A percentile compares a stretch with the other conserved stretches of the same genome.
phyloP scores from a whole-genome alignment of 306 rosid species.

The Leucaena leucocephala region DNA sequence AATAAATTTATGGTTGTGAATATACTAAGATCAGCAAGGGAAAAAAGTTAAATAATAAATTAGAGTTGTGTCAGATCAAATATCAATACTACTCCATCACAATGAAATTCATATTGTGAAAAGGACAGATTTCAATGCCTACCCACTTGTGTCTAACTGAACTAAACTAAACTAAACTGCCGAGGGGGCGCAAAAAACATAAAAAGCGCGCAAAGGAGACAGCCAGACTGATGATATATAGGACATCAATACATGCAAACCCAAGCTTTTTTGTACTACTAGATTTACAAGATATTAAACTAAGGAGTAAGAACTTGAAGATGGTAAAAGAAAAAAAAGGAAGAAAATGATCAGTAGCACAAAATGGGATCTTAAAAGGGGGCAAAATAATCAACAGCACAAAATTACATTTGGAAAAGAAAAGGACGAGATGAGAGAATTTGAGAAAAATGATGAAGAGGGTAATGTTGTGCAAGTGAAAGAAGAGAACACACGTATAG shows the following conservation, averaged over 20 bases:
- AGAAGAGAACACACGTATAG: no score
- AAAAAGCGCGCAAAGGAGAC: neutral
- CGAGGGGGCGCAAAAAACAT: neutral
- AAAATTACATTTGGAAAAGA: no score
- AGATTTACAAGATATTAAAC: no score
- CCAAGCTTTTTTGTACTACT: no score
- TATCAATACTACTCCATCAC: conserved; percentile 6
- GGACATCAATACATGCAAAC: neutral
- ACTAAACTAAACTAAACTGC: conserved; percentile 6
- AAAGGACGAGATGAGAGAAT: no score
- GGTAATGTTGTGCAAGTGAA: no score
- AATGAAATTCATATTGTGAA: neutral
- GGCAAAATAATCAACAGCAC: no score
- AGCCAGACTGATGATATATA: neutral
- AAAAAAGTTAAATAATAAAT: neutral
- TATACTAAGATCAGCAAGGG: conserved; percentile 4
- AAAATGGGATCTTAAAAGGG: no score
- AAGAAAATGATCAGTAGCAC: no score
- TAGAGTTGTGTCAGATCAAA: neutral
- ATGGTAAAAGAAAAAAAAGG: no score
- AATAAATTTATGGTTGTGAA: conserved; percentile 26
- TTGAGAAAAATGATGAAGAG: no score
- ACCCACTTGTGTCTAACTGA: neutral
- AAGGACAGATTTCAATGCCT: conserved; percentile 16
- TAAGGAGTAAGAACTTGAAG: no score